Conservation (phyloP, 1,139 yeast species). For the Saccharomyces hybrid region DNA sequence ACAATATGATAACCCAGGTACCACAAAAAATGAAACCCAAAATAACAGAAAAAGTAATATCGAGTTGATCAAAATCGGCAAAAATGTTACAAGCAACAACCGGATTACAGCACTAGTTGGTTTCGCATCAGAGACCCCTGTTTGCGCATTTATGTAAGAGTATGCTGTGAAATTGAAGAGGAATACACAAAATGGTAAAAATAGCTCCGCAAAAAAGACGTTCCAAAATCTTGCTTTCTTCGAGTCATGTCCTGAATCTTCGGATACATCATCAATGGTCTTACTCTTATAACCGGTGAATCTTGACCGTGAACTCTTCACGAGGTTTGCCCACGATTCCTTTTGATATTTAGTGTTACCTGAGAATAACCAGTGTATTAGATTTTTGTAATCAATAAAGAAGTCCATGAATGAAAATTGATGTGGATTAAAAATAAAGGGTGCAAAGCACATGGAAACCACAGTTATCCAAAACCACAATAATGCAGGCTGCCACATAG, state of each 20-base stretch:
- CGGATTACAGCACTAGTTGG: constrained; percentile 50
- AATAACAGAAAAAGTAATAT: constrained; percentile 39
- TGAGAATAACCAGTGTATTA: constrained; percentile 58
- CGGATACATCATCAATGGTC: constrained; percentile 31
- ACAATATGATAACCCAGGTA: constrained; percentile 38
- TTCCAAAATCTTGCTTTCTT: constrained; percentile 43
- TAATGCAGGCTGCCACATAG: constrained; percentile 71
- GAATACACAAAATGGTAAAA: constrained; percentile 42
- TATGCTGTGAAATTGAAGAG: constrained; percentile 50
- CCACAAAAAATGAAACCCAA: constrained; percentile 41
- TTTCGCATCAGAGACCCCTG: constrained; percentile 44
- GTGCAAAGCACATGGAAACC: constrained; percentile 64
- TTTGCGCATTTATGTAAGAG: constrained; percentile 62
- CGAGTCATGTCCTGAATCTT: constrained; percentile 25
- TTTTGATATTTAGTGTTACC: constrained; percentile 48
- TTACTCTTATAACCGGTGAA: constrained; percentile 59
- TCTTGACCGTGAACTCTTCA: constrained; percentile 46
- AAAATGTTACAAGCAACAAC: constrained; percentile 40
- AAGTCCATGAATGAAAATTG: constrained; percentile 66
- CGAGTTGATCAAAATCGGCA: constrained; percentile 50
- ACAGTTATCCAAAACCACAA: constrained; percentile 82
- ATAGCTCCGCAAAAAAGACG: constrained; percentile 45
- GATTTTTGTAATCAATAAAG: constrained; percentile 62
- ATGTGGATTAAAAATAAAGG: constrained; percentile 79
- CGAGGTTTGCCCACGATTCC: constrained; percentile 56